Percentiles rank a stretch among this genome's conserved stretches.
phyloP scores from a whole-genome alignment of 176 grass and related monocot species.

The Oropetium thomaeum region DNA sequence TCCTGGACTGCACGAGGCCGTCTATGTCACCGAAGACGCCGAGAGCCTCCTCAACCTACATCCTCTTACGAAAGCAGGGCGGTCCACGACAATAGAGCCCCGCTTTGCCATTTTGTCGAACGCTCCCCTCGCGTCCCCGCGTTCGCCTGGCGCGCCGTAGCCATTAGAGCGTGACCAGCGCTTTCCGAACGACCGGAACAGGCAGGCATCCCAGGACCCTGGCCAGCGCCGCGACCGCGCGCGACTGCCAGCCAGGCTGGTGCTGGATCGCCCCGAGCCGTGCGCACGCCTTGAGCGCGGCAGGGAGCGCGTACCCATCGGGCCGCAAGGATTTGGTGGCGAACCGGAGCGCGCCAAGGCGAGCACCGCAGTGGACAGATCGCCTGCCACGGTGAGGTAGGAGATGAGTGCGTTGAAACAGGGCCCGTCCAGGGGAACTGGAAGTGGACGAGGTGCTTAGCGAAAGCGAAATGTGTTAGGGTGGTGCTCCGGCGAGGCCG shows the following conservation, averaged over 20 bases:
- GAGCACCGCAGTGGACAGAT: constrained; percentile 25
- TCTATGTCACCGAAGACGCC: too few species aligned
- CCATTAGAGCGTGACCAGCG: constrained; percentile 46
- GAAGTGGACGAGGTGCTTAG: constrained; percentile 38
- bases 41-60: too few species aligned
- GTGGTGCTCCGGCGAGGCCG: constrained; percentile 28
- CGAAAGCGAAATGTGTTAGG: too few species aligned
- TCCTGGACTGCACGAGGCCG: too few species aligned
- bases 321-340: not conserved
- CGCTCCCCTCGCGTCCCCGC: constrained; percentile 22
- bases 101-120: constrained; percentile 51
- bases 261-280: constrained; percentile 20
- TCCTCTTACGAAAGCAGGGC: constrained; percentile 22
- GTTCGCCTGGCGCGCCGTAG: constrained; percentile 18
- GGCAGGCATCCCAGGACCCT: constrained; percentile 27
- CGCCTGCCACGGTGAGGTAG: constrained; percentile 21
- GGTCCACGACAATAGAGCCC: constrained; percentile 51
- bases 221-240: constrained; percentile 22
- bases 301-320: constrained; percentile 28
- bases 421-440: constrained; percentile 2
- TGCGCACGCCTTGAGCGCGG: constrained; percentile 42
- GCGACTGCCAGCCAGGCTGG: constrained; percentile 34
- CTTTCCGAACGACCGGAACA: too few species aligned
- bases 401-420: constrained; percentile 41
- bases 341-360: not conserved